phyloP scores from a whole-genome alignment of 495 filamentous ascomycete species.

The Podospora conica region DNA sequence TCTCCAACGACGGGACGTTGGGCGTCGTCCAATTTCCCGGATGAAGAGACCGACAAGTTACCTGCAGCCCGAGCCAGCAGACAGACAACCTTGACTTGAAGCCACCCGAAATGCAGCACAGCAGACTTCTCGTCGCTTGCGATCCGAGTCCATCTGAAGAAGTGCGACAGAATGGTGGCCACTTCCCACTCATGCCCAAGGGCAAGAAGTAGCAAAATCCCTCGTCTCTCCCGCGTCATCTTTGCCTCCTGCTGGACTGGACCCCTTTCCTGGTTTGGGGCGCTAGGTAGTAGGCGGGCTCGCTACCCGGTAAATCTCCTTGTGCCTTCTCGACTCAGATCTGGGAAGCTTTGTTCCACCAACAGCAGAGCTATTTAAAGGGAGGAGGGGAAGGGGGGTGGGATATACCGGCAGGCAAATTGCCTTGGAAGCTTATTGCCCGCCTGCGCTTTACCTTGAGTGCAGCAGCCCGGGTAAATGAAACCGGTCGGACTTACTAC shows the following conservation, averaged over 20 bases:
- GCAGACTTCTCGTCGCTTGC: not conserved
- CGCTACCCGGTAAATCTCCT: not conserved
- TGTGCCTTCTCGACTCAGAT: too few relatives aligned
- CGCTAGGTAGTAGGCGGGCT: not conserved
- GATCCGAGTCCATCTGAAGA: not conserved
- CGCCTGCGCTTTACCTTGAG: not conserved
- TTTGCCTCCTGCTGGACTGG: not conserved
- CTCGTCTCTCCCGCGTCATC: not conserved
- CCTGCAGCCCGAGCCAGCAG: not conserved
- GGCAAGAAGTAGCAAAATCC: not conserved
- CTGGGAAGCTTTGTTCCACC: not conserved
- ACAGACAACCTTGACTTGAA: not conserved
- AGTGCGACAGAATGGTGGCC: not conserved
- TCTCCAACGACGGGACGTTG: not conserved
- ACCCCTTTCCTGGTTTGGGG: not conserved
- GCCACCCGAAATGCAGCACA: not conserved
- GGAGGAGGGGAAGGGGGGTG: too few relatives aligned
- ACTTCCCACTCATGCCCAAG: not conserved
- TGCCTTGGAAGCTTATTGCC: not conserved
- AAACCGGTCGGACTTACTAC: not conserved
- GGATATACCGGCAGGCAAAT: not conserved
- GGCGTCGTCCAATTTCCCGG: not conserved
- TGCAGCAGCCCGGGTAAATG: not conserved
- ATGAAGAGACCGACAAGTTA: not conserved
- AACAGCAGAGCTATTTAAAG: not conserved